Evolutionary conservation across 768 basidiomycete genomes (phyloP), one percentile per base, ranked within the genome.

Genomic region (Peribolospora baueri): DNA sequence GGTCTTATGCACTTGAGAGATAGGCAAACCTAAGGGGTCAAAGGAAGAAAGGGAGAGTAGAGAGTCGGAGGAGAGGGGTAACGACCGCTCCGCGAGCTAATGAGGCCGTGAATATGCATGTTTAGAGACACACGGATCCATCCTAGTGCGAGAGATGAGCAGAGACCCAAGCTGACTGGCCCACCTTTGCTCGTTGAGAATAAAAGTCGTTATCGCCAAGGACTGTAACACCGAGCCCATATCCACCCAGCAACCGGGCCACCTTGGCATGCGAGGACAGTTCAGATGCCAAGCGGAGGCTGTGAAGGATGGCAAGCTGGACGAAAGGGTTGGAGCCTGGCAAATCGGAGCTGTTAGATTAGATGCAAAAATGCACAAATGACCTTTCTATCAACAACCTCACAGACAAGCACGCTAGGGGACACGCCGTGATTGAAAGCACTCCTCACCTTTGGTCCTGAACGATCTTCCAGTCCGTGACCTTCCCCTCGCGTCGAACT

Each of bases 151-250:
- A 7, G 48, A 45, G 46, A 48, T 42, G 6, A 54, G 48, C 37
- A n/a, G 13, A 10, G 56, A 5, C 25, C 4, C 14, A 48, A 46
- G 14, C 11, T 43, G 43, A 36, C 9, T 11, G 38, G 58, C 73
- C 65, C 55, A 84, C 90, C 73, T 84, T 79, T 53, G 79, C 78
- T 55, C 81, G 73, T 63, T 97, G 93, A 4, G 90, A 93, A 69
- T 98, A 97, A 63, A 97, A 98, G 66, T 97, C 93, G 63, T 98
- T 97, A 67, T 87, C 87, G 7, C 87, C 91, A 38, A 80, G 76
- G 60, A 95, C 82, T 45, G 75, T 76, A 59, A 95, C 78, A 60
- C 84, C 75, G 56, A 91, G 70, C 25, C 25, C 25, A 25, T 25
- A 25, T 25, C 25, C 25, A 25, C 25, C 25, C 25, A 25, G 25